These are phyloP conservation scores for Boletus coccyginus DNA, from an alignment of 768 basidiomycete species.

Conservation along the genomic window DNA sequence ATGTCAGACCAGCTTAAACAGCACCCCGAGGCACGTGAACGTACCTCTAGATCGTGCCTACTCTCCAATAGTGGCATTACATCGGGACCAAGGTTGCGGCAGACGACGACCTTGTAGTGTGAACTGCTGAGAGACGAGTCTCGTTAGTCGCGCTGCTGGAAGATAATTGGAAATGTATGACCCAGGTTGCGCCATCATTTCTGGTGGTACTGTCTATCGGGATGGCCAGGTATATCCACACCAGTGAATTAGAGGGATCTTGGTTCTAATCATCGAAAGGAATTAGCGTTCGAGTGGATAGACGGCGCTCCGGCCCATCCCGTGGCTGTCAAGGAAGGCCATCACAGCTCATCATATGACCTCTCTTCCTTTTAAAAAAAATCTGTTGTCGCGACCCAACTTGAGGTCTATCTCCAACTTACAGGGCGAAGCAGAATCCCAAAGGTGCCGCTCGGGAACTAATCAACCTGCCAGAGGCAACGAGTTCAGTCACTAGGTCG, in stretches of 20 bases:
- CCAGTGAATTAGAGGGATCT: not conserved
- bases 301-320: not conserved
- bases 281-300: not conserved
- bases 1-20: not conserved
- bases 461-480: too few relatives aligned
- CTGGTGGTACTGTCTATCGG: not conserved
- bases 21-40: constrained; percentile 4
- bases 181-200: constrained; percentile 28
- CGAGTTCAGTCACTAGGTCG: too few relatives aligned
- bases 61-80: constrained; percentile 55
- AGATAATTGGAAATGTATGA: constrained; percentile 15
- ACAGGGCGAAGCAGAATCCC: too few relatives aligned
- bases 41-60: constrained; percentile 54
- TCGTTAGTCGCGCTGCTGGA: constrained; percentile 22
- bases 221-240: not conserved
- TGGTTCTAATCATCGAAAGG: not conserved
- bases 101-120: constrained; percentile 50
- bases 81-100: constrained; percentile 59
- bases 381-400: too few relatives aligned
- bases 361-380: too few relatives aligned
- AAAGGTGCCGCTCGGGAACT: too few relatives aligned
- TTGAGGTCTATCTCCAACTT: too few relatives aligned
- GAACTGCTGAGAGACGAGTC: constrained; percentile 20
- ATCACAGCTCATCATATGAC: too few relatives aligned
- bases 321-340: too few relatives aligned